Percentiles rank a stretch among this genome's conserved stretches.
These are phyloP conservation scores for Auricularia sp. DNA, from an alignment of 768 basidiomycete species.

Conservation along the genomic window DNA sequence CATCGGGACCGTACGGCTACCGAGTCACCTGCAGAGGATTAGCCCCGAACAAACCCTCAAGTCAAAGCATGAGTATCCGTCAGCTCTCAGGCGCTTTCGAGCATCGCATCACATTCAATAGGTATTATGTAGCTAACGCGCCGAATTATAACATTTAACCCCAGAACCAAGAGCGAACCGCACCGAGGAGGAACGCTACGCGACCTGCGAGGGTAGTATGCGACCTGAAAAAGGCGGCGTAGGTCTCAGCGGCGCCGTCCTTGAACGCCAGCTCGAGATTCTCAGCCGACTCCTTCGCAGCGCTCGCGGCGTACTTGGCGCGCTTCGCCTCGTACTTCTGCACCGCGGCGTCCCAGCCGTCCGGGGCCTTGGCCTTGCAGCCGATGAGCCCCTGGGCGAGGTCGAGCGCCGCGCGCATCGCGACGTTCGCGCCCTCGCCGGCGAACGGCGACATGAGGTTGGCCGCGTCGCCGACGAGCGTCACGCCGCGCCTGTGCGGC, in stretches of 20 bases:
- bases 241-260: not conserved
- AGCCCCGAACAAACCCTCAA: too few relatives aligned
- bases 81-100: too few relatives aligned
- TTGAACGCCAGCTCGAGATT: not conserved
- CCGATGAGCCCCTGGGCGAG: constrained; percentile 9
- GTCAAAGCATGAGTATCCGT: too few relatives aligned
- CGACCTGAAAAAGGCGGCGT: not conserved
- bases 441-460: constrained; percentile 30
- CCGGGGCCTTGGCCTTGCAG: not conserved
- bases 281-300: not conserved
- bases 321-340: not conserved
- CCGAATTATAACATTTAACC: too few relatives aligned
- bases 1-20: too few relatives aligned
- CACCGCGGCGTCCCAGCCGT: not conserved
- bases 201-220: too few relatives aligned
- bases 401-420: constrained; percentile 21
- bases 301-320: not conserved
- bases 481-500: constrained; percentile 10
- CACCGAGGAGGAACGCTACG: too few relatives aligned
- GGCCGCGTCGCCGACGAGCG: constrained; percentile 27
- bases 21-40: too few relatives aligned
- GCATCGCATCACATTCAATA: too few relatives aligned
- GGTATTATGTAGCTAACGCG: too few relatives aligned
- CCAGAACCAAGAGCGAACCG: too few relatives aligned
- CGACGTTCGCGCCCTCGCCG: constrained; percentile 29